phyloP scores from a whole-genome alignment of 2,329 filamentous ascomycete genomes.

The Trichoderma koningiopsis region DNA sequence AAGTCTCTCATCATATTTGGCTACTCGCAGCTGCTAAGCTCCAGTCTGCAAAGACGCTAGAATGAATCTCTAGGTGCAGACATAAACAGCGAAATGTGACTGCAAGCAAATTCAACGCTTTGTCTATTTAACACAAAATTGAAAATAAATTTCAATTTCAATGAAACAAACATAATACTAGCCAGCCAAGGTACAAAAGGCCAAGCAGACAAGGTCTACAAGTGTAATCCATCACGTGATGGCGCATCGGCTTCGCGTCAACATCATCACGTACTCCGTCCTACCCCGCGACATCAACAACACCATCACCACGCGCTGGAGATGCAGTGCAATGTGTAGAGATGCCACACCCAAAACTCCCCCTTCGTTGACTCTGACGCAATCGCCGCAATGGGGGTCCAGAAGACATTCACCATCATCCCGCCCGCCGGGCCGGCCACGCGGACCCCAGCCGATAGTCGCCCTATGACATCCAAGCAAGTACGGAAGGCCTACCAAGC shows the following conservation, averaged over 20 bases:
- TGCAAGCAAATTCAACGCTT: too few species aligned
- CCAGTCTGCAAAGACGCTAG: too few species aligned
- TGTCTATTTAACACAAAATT: too few species aligned
- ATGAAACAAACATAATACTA: not conserved
- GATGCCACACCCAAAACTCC: not conserved
- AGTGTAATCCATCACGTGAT: constrained; percentile 26
- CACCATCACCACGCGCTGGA: not conserved
- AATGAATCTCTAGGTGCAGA: too few species aligned
- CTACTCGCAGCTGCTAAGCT: too few species aligned
- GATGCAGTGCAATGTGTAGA: constrained; percentile 12
- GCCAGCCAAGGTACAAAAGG: too few species aligned
- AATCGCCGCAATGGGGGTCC: constrained; percentile 38
- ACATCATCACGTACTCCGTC: not conserved
- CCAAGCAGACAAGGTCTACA: too few species aligned
- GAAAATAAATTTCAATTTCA: not conserved
- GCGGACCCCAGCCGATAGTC: constrained; percentile 26
- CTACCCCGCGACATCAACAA: constrained; percentile 22
- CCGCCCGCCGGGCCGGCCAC: constrained; percentile 37
- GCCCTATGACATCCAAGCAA: constrained; percentile 48
- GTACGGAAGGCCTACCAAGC: constrained; percentile 44
- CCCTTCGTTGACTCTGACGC: not conserved
- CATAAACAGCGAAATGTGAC: too few species aligned
- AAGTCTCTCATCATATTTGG: too few species aligned
- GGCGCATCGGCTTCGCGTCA: constrained; percentile 28
- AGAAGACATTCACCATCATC: constrained; percentile 50